These are phyloP conservation scores for Acer yangbiense DNA, from an alignment of 345 rosid species.

Conservation along the genomic window DNA sequence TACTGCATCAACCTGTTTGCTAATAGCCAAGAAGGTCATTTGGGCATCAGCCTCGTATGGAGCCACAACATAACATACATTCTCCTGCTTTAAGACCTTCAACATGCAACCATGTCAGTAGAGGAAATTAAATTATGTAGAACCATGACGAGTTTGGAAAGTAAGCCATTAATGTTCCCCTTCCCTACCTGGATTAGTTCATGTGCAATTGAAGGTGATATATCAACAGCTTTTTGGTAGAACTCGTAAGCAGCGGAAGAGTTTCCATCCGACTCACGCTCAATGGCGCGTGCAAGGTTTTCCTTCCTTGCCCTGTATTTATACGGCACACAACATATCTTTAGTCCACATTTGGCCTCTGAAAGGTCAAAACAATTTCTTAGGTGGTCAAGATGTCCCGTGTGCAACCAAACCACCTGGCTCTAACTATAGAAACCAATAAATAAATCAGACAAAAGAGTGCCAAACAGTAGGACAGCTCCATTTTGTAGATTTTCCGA, in stretches of 20 bases:
- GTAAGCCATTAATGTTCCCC: background rate
- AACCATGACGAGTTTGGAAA: background rate
- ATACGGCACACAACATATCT: background rate
- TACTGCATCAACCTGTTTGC: conserved; percentile 82
- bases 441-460: conserved; percentile 6
- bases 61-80: conserved; percentile 73
- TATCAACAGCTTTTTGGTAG: conserved; percentile 93
- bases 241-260: conserved; percentile 83
- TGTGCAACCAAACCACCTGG: background rate
- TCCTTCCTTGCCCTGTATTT: conserved; percentile 76
- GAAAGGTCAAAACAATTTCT: background rate
- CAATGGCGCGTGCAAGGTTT: conserved; percentile 79
- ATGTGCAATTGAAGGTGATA: conserved; percentile 89
- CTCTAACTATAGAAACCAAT: conserved; percentile 5
- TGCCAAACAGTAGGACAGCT: conserved; percentile 1
- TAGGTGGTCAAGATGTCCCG: background rate
- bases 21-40: conserved; percentile 87
- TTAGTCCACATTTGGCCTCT: conserved; percentile 5
- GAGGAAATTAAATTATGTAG: background rate
- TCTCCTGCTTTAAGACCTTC: conserved; percentile 82
- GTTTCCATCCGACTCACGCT: conserved; percentile 84
- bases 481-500: background rate
- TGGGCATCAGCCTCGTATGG: conserved; percentile 99
- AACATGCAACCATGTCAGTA: conserved; percentile 32
- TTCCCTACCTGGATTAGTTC: conserved; percentile 74